These are phyloP conservation scores for Tulasnella sp. DNA, from an alignment of 768 basidiomycete genomes.

Conservation along the genomic window DNA sequence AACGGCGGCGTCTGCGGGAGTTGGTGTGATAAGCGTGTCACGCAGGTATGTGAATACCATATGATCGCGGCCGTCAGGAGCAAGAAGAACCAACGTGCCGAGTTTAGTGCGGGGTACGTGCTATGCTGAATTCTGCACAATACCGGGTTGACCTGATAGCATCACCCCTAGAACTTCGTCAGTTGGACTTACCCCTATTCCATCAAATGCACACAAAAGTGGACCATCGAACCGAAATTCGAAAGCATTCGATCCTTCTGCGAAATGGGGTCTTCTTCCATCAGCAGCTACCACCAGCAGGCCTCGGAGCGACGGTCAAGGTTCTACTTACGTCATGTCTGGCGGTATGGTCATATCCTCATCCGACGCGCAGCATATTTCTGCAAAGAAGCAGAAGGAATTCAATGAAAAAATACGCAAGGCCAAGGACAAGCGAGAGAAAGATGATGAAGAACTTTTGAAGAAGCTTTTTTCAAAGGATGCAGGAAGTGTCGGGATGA, in stretches of 20 bases:
- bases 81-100: conserved; percentile 61
- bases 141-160: not conserved
- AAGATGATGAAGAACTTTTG: conserved; percentile 11
- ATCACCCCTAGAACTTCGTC: not conserved
- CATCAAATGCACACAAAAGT: conserved; percentile 20
- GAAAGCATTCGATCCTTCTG: conserved; percentile 48
- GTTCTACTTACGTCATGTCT: conserved; percentile 61
- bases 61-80: conserved; percentile 67
- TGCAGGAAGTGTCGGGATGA: conserved; percentile 25
- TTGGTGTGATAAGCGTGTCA: conserved; percentile 82
- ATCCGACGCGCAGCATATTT: conserved; percentile 21
- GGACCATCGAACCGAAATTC: conserved; percentile 38
- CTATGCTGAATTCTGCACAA: not conserved
- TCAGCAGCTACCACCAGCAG: conserved; percentile 25
- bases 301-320: conserved; percentile 27
- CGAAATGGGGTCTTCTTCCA: conserved; percentile 67
- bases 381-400: conserved; percentile 14
- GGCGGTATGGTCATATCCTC: conserved; percentile 49
- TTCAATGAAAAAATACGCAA: conserved; percentile 17
- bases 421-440: conserved; percentile 20
- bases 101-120: conserved; percentile 71
- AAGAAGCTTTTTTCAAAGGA: not conserved
- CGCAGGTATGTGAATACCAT: conserved; percentile 86
- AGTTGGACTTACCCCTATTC: conserved; percentile 65
- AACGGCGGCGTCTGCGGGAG: conserved; percentile 72